Percentiles rank a stretch among this genome's conserved stretches.
phyloP scores from a whole-genome alignment of 176 grass and related monocot species.

The Secale cereale region DNA sequence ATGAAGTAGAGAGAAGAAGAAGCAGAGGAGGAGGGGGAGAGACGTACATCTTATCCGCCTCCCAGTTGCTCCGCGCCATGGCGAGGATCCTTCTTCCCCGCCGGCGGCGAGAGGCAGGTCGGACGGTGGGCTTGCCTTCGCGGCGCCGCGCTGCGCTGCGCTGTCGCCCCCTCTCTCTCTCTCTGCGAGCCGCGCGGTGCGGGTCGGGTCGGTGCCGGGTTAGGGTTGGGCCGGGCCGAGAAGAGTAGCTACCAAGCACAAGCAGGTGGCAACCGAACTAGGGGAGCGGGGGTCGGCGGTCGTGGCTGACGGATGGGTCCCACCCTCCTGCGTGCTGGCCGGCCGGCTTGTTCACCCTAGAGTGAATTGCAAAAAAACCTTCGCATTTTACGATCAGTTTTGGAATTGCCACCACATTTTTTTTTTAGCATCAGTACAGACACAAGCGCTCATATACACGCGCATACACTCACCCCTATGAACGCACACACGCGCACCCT shows the following conservation, averaged over 20 bases:
- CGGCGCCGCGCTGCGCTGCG: too few relatives aligned
- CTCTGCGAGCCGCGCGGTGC: background rate
- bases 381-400: too few relatives aligned
- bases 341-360: too few relatives aligned
- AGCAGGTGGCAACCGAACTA: background rate
- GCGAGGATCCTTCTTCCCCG: background rate
- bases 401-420: too few relatives aligned
- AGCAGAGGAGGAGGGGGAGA: background rate
- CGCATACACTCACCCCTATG: too few relatives aligned
- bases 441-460: too few relatives aligned
- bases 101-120: too few relatives aligned
- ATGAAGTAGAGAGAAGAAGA: background rate
- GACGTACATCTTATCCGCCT: slow-evolving; percentile 93
- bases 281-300: background rate
- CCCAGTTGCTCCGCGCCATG: slow-evolving; percentile 96
- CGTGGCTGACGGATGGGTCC: background rate
- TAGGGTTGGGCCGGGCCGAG: background rate
- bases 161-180: background rate
- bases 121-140: too few relatives aligned
- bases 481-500: too few relatives aligned
- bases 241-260: background rate
- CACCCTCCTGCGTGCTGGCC: too few relatives aligned
- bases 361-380: too few relatives aligned
- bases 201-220: background rate
- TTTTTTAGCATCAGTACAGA: too few relatives aligned